phyloP scores from a whole-genome alignment of 257 asterid genomes.

The Coffea eugenioides region DNA sequence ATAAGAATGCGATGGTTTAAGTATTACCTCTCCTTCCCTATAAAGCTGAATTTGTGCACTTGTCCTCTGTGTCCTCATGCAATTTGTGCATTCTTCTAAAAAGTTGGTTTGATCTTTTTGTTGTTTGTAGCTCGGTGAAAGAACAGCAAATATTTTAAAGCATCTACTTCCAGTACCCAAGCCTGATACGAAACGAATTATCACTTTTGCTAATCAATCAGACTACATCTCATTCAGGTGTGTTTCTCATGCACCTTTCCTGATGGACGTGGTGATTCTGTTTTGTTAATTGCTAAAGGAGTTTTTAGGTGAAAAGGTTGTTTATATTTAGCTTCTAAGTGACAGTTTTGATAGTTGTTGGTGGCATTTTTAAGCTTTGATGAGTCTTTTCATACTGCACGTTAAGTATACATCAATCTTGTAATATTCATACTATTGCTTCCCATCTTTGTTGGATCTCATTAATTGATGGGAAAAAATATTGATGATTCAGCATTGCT shows the following conservation, averaged over 20 bases:
- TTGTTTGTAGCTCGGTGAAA: constrained; percentile 71
- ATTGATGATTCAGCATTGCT: too few relatives aligned
- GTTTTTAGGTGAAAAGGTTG: neutral
- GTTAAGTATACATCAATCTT: neutral
- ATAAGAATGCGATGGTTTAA: neutral
- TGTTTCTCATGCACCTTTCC: neutral
- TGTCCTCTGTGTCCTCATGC: neutral
- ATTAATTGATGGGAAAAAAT: too few relatives aligned
- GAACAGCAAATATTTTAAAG: constrained; percentile 82
- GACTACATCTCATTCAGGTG: constrained; percentile 94
- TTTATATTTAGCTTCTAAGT: neutral
- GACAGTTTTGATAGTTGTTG: neutral
- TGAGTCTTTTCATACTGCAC: neutral
- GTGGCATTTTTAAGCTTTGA: neutral
- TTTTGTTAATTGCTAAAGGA: neutral
- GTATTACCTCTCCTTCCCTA: neutral
- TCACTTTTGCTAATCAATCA: constrained; percentile 76
- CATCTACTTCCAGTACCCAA: constrained; percentile 93
- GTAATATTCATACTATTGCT: neutral
- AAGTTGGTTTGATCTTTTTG: constrained; percentile 16
- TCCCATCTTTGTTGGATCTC: neutral
- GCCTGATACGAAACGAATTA: constrained; percentile 78
- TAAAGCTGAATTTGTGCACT: neutral
- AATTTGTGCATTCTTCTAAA: neutral
- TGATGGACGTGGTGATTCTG: neutral